Percentiles rank a stretch among this genome's conserved stretches.
Conservation (phyloP, 2,329 filamentous ascomycete species). For the Hypoxylon sp. region DNA sequence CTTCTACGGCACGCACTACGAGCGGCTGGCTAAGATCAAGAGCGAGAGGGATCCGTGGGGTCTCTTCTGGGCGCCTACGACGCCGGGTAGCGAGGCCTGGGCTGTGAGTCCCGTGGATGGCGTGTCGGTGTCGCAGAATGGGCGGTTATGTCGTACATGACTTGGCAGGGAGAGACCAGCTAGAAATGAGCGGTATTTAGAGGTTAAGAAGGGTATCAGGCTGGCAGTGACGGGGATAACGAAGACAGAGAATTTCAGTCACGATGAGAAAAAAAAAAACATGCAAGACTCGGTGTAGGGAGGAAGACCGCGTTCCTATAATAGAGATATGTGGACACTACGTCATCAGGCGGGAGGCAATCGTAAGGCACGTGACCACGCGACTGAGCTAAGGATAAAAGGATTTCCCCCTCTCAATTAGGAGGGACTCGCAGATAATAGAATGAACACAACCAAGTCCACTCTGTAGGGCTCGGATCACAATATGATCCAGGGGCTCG, state of each 20-base stretch:
- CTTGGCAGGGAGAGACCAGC: neutral
- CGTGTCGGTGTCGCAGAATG: slow-evolving; percentile 45
- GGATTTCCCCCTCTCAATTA: too few species aligned
- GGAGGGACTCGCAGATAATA: too few species aligned
- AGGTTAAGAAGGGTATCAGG: neutral
- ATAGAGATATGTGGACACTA: too few species aligned
- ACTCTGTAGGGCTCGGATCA: too few species aligned
- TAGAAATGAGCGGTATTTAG: neutral
- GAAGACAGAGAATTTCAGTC: neutral
- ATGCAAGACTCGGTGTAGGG: neutral
- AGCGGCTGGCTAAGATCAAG: slow-evolving; percentile 59
- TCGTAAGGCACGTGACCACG: too few species aligned
- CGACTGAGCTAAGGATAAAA: too few species aligned
- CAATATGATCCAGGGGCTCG: too few species aligned
- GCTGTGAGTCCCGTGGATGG: slow-evolving; percentile 36
- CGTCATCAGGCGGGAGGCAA: too few species aligned
- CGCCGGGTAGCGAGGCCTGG: slow-evolving; percentile 66
- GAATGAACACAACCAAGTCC: too few species aligned
- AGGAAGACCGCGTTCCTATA: too few species aligned
- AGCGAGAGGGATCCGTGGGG: slow-evolving; percentile 59
- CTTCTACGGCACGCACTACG: slow-evolving; percentile 63
- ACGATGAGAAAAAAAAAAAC: neutral
- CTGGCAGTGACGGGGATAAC: neutral
- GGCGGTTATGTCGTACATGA: slow-evolving; percentile 38
- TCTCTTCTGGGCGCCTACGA: slow-evolving; percentile 62